phyloP scores from a whole-genome alignment of 2,329 filamentous ascomycete species.

The Pseudogymnoascus sp. region DNA sequence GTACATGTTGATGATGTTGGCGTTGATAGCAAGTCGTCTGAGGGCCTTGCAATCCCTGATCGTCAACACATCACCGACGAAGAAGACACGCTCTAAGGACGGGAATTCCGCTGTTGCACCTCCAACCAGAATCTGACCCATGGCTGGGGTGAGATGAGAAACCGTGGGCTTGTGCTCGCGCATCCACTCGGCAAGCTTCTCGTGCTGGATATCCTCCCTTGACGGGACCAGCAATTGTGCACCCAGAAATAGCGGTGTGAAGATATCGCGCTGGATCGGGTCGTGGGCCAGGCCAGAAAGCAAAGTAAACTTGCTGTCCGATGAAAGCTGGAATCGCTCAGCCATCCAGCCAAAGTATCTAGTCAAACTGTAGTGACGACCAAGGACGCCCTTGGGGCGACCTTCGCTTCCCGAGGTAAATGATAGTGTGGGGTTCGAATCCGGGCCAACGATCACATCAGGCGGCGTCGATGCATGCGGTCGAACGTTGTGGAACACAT shows the following conservation, averaged over 20 bases:
- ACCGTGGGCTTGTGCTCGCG: slow-evolving; percentile 63
- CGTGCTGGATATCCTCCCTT: slow-evolving; percentile 77
- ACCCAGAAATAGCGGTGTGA: slow-evolving; percentile 82
- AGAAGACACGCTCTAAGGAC: slow-evolving; percentile 70
- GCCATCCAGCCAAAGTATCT: slow-evolving; percentile 95
- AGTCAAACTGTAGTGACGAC: slow-evolving; percentile 76
- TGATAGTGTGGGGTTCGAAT: slow-evolving; percentile 67
- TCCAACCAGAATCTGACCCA: slow-evolving; percentile 91
- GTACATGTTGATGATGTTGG: slow-evolving; percentile 75
- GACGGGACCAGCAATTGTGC: slow-evolving; percentile 71
- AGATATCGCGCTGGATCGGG: slow-evolving; percentile 66
- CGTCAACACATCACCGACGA: slow-evolving; percentile 84
- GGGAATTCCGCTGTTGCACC: slow-evolving; percentile 72
- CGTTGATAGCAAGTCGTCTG: slow-evolving; percentile 67
- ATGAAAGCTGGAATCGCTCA: slow-evolving; percentile 64
- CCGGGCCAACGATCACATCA: slow-evolving; percentile 74
- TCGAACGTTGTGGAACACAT: slow-evolving; percentile 48
- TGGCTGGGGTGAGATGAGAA: slow-evolving; percentile 87
- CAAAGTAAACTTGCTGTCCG: slow-evolving; percentile 70
- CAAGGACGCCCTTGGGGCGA: slow-evolving; percentile 76
- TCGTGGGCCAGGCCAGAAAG: slow-evolving; percentile 78
- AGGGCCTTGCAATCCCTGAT: slow-evolving; percentile 72
- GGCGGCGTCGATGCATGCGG: slow-evolving; percentile 48
- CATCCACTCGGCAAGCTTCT: slow-evolving; percentile 85
- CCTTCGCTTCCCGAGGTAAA: slow-evolving; percentile 73